phyloP scores from a whole-genome alignment of 2,329 filamentous ascomycete genomes.

The Peltaster fructicola region DNA sequence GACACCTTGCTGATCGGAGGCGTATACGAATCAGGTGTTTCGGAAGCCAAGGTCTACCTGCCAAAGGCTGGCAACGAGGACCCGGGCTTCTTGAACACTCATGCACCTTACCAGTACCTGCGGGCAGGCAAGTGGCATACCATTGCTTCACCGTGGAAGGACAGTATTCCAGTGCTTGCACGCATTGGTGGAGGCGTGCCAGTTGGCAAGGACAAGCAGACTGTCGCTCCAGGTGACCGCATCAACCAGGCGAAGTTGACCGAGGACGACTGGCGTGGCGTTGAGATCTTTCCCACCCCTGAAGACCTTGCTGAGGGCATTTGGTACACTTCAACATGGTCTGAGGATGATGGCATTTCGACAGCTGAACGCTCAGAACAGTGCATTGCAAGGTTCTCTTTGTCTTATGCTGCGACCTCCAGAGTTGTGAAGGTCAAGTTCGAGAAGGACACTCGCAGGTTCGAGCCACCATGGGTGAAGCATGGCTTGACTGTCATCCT shows the following conservation, averaged over 20 bases:
- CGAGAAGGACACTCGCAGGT: constrained; percentile 23
- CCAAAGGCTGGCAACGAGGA: constrained; percentile 27
- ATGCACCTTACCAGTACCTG: constrained; percentile 41
- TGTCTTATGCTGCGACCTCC: constrained; percentile 28
- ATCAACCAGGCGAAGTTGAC: constrained; percentile 27
- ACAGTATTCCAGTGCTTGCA: constrained; percentile 38
- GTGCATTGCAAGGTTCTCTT: constrained; percentile 24
- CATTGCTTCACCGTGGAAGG: constrained; percentile 33
- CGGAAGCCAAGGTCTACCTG: constrained; percentile 41
- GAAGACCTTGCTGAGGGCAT: constrained; percentile 20
- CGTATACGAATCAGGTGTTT: constrained; percentile 44
- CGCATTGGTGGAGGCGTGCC: constrained; percentile 37
- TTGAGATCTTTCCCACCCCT: constrained; percentile 39
- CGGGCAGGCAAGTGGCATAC: constrained; percentile 36
- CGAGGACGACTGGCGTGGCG: constrained; percentile 36
- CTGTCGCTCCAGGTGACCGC: constrained; percentile 33
- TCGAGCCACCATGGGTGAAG: constrained; percentile 29
- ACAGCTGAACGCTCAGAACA: constrained; percentile 16
- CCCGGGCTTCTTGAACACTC: constrained; percentile 45
- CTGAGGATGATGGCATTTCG: constrained; percentile 40
- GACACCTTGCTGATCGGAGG: constrained; percentile 48
- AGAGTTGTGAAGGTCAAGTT: constrained; percentile 28
- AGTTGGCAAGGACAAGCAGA: constrained; percentile 33
- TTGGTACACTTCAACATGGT: constrained; percentile 30
- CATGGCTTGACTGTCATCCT: constrained; percentile 32